Evolutionary conservation across 2,329 filamentous ascomycete species (phyloP).

Genomic region (Sphaceloma murrayae): DNA sequence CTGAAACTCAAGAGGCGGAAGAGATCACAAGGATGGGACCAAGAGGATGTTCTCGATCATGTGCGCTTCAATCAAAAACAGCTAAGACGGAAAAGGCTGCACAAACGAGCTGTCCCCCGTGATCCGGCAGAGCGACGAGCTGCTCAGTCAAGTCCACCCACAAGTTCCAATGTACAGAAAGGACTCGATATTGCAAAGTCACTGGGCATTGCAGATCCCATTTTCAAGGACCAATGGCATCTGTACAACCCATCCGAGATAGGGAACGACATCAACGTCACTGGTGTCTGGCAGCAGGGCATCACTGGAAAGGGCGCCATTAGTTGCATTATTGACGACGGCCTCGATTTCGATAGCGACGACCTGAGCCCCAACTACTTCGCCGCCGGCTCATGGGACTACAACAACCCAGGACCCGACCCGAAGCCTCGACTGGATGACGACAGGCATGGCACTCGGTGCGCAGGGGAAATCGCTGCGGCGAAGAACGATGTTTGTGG

Average conservation of each 20-base stretch:
- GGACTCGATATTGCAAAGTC: conserved; percentile 52
- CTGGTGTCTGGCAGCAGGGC: conserved; percentile 79
- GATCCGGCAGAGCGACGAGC: conserved; percentile 8
- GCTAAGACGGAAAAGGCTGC: conserved; percentile 49
- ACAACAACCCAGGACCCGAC: conserved; percentile 73
- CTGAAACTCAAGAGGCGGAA: conserved; percentile 53
- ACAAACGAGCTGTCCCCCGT: conserved; percentile 44
- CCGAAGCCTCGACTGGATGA: conserved; percentile 75
- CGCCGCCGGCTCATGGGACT: conserved; percentile 85
- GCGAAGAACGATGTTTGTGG: conserved; percentile 90
- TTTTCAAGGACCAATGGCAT: conserved; percentile 94
- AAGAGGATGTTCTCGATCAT: conserved; percentile 54
- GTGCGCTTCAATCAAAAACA: conserved; percentile 76
- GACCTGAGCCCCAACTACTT: conserved; percentile 94
- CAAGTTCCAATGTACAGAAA: conserved; percentile 43
- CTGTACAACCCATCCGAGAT: conserved; percentile 70
- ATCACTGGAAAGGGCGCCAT: conserved; percentile 83
- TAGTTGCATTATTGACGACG: conserved; percentile 92
- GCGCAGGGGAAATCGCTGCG: conserved; percentile 86
- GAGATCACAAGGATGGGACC: conserved; percentile 40
- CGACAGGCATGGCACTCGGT: conserved; percentile 85
- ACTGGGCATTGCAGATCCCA: conserved; percentile 77
- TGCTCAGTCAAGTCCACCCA: conserved; percentile 14
- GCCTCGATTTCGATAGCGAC: conserved; percentile 87
- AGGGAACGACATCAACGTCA: conserved; percentile 95